Evolutionary conservation across 495 filamentous ascomycete species (phyloP).

Genomic region (Trichoderma asperelloides): DNA sequence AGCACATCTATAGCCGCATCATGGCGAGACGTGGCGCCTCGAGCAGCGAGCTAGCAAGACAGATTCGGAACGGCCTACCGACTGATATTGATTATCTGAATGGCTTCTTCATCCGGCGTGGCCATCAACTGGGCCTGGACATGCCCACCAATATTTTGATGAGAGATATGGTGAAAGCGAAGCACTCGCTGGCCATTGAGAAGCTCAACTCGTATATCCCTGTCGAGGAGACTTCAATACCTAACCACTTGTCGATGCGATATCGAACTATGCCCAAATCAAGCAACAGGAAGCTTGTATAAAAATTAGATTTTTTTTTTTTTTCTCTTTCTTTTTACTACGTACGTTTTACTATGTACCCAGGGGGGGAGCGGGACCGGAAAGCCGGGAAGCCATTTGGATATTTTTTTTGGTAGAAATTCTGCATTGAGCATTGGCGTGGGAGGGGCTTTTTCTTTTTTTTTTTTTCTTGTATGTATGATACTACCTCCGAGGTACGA

Average conservation of each 20-base stretch:
- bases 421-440: no score
- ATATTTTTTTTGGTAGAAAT: no score
- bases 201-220: constrained; percentile 19
- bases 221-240: constrained; percentile 13
- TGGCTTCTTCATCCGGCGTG: constrained; percentile 69
- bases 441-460: no score
- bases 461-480: no score
- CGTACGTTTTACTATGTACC: no score
- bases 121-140: constrained; percentile 54
- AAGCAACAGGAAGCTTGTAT: not conserved
- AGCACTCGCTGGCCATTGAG: constrained; percentile 14
- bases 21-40: constrained; percentile 42
- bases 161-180: constrained; percentile 27
- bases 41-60: constrained; percentile 53
- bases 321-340: no score
- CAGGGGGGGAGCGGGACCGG: no score
- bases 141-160: constrained; percentile 50
- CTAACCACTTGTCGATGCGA: not conserved
- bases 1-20: constrained; percentile 21
- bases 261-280: not conserved
- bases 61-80: constrained; percentile 39
- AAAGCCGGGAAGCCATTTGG: no score
- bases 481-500: no score
- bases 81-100: constrained; percentile 77
- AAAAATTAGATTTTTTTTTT: not conserved